Evolutionary conservation across 2,329 filamentous ascomycete genomes (phyloP).

Genomic region (Diaporthe sp.): DNA sequence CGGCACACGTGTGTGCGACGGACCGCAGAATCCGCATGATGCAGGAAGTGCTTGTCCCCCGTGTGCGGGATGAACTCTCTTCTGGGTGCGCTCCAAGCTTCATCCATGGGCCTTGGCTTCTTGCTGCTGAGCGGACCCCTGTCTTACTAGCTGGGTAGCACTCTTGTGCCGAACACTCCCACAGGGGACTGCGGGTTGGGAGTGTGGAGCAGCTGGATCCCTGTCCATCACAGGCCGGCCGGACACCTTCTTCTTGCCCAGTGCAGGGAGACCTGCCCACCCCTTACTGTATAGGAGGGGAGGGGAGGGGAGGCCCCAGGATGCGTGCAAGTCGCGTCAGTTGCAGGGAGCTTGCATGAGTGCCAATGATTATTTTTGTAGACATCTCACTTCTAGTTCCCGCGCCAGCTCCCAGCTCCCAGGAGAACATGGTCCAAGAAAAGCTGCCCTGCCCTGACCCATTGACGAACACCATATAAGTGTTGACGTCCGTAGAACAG

Average conservation of each 20-base stretch:
- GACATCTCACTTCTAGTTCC: not conserved
- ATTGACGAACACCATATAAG: slow-evolving; percentile 4
- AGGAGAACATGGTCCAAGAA: not conserved
- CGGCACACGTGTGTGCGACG: slow-evolving; percentile 5
- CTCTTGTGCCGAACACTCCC: not conserved
- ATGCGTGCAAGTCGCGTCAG: not conserved
- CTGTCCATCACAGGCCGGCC: slow-evolving; percentile 21
- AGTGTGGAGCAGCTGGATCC: slow-evolving; percentile 19
- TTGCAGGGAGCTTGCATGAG: slow-evolving; percentile 24
- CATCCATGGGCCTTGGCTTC: not conserved
- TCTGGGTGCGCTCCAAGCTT: slow-evolving; percentile 17
- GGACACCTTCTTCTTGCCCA: not conserved
- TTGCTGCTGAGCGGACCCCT: slow-evolving; percentile 3
- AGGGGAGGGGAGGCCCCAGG: not conserved
- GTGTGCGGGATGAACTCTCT: slow-evolving; percentile 26
- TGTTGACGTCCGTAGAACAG: not conserved
- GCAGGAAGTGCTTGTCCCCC: slow-evolving; percentile 23
- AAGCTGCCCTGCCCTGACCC: not conserved
- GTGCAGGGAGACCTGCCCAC: not conserved
- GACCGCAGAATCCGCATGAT: not conserved
- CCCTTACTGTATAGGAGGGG: not conserved
- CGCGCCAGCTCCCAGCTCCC: not conserved
- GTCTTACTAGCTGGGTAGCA: not conserved
- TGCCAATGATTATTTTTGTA: not conserved
- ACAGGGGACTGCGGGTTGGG: not conserved